Base-by-base conservation (phyloP, 495 filamentous ascomycete genomes). In the Stereocaulon alpinum region DNA sequence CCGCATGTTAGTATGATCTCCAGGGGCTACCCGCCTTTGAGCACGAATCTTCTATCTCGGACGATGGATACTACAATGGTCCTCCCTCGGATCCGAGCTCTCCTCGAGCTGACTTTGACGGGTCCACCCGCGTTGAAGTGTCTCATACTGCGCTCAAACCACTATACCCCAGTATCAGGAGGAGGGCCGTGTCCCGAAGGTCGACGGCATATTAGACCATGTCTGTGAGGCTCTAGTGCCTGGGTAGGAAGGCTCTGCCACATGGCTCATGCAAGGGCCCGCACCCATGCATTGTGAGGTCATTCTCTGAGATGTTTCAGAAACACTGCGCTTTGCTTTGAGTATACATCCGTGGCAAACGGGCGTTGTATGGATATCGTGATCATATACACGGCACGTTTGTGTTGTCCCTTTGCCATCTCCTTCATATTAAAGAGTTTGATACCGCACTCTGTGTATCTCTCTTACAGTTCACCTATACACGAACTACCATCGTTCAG, bases 251-350 rank as follows among this genome's bases (percentile, higher is more conserved):
- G 53, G 40, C 27, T 4, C 9, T 30, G 54, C 54, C 27, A 56
- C 40, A 56, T 45, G 54, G 40, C 14, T 12, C 29, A 57, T 57
- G 55, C 30, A 48, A 57, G 55, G 55, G 42, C 55, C 30, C 40
- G 17, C 1, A 10, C 0, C 17, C 18, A 29, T 45, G 54, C 40
- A 45, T 34, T n/a, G 14, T 41, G 42, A 43, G 40, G 41, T 56
- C 54, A 56, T 34, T 17, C 4, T 24, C 47, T 27, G 42, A 57
- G 30, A 41, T 48, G 43, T 57, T 24, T 40, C 32, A 29, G 4
- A 24, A 43, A 17, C 4, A 48, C 40, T 40, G 5, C 6, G 3
- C 14, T 20, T 40, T 20, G 43, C 55, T 20, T 48, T 30, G 37
- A 20, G 30, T 48, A 47, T 48, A 20, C 45, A 37, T 56, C 55